A percentile compares a stretch with the other conserved stretches of the same genome.
phyloP scores from a whole-genome alignment of 2,329 filamentous ascomycete genomes.

The Arthrobotrys conoides region DNA sequence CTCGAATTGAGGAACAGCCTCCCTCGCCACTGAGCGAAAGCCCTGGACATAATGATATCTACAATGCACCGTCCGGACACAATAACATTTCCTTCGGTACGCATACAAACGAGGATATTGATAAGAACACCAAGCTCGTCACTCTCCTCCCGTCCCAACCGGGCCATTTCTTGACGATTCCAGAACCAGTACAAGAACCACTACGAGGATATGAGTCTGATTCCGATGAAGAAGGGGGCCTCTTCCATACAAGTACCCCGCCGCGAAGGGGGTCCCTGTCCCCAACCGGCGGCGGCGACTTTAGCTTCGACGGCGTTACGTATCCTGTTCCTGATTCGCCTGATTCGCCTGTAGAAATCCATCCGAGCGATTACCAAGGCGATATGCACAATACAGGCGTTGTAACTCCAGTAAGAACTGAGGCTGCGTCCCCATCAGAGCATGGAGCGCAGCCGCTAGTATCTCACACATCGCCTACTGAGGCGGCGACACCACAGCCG shows the following conservation, averaged over 20 bases:
- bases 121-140: slow-evolving; percentile 43
- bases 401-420: background rate
- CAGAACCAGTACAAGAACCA: slow-evolving; percentile 41
- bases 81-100: slow-evolving; percentile 43
- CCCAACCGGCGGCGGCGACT: slow-evolving; percentile 36
- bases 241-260: slow-evolving; percentile 57
- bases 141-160: slow-evolving; percentile 41
- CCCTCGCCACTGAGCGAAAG: slow-evolving; percentile 3
- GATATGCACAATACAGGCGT: slow-evolving; percentile 1
- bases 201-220: slow-evolving; percentile 39
- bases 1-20: slow-evolving; percentile 18
- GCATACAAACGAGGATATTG: slow-evolving; percentile 46
- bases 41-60: background rate
- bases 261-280: slow-evolving; percentile 50
- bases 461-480: slow-evolving; percentile 31
- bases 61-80: slow-evolving; percentile 10
- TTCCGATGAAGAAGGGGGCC: slow-evolving; percentile 40
- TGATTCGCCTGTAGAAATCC: slow-evolving; percentile 32
- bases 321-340: slow-evolving; percentile 34
- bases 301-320: slow-evolving; percentile 22
- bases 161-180: slow-evolving; percentile 46
- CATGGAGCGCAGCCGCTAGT: slow-evolving; percentile 17
- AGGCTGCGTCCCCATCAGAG: slow-evolving; percentile 36
- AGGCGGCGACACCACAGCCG: slow-evolving; percentile 30
- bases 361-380: background rate